Evolutionary conservation across 2,329 filamentous ascomycete genomes (phyloP).

Genomic region (Zopfia rhizophila): DNA sequence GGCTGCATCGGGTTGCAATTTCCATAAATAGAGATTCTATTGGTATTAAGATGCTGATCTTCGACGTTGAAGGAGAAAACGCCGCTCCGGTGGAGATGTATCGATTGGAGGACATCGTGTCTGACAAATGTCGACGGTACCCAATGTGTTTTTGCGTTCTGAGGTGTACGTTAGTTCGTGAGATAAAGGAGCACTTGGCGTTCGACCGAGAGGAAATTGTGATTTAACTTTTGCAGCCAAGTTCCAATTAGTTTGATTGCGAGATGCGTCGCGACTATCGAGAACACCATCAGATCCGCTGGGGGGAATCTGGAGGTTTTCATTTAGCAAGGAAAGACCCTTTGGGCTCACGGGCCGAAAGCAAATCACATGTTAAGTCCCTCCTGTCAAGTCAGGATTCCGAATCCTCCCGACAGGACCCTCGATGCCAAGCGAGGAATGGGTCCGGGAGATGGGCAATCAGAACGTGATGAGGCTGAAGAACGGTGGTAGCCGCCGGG

Average conservation of each 20-base stretch:
- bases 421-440: conserved; percentile 22
- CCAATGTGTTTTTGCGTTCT: too few relatives aligned
- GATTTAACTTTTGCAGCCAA: conserved; percentile 10
- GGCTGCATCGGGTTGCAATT: too few relatives aligned
- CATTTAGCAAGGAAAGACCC: conserved; percentile 23
- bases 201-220: conserved; percentile 41
- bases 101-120: too few relatives aligned
- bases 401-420: conserved; percentile 24
- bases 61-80: too few relatives aligned
- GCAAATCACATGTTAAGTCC: too few relatives aligned
- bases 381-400: conserved; percentile 13
- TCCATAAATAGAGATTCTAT: too few relatives aligned
- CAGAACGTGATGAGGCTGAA: conserved; percentile 40
- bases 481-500: conserved; percentile 31
- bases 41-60: too few relatives aligned
- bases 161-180: too few relatives aligned
- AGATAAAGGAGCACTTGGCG: too few relatives aligned
- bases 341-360: too few relatives aligned
- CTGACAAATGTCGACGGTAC: too few relatives aligned
- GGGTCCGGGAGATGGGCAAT: conserved; percentile 31
- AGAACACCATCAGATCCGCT: conserved; percentile 1
- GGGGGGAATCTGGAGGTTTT: conserved; percentile 16
- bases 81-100: too few relatives aligned
- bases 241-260: not conserved
- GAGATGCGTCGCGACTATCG: not conserved